Percentiles rank a stretch among this genome's conserved stretches.
phyloP scores from a whole-genome alignment of 108 stramenopile species.

The Skeletonema potamos region DNA sequence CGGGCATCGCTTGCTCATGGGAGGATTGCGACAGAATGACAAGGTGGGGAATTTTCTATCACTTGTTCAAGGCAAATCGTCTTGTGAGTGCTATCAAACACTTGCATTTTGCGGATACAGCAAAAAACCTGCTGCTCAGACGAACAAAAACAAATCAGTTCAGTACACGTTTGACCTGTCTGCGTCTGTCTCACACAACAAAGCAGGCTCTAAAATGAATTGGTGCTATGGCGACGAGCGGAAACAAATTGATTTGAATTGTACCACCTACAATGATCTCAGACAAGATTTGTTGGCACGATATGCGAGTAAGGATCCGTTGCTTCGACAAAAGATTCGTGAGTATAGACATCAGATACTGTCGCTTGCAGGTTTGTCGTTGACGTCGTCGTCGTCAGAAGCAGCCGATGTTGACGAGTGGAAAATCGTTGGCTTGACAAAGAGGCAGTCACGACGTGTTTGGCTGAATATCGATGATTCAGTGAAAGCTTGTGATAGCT shows the following conservation, averaged over 20 bases:
- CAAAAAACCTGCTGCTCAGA: neutral
- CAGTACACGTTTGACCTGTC: neutral
- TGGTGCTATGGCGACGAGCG: neutral
- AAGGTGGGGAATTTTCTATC: neutral
- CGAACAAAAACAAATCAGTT: neutral
- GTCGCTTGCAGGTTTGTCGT: neutral
- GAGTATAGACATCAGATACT: slow-evolving; percentile 1
- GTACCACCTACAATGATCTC: neutral
- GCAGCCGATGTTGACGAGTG: slow-evolving; percentile 10
- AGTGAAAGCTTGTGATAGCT: neutral
- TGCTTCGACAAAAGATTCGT: neutral
- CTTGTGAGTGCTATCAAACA: slow-evolving; percentile 13
- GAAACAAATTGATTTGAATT: neutral
- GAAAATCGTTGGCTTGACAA: slow-evolving; percentile 23
- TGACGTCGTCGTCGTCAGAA: neutral
- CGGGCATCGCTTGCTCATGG: slow-evolving; percentile 18
- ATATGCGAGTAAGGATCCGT: neutral
- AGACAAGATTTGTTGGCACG: neutral
- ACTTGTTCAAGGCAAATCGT: neutral
- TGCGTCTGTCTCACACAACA: neutral
- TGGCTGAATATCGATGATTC: slow-evolving; percentile 18
- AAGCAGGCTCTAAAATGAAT: neutral
- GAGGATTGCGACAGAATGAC: neutral
- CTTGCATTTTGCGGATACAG: slow-evolving; percentile 20
- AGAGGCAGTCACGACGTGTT: slow-evolving; percentile 9